Evolutionary conservation across 2,329 filamentous ascomycete species (phyloP), one percentile per base, ranked within the genome.

Genomic region (Zasmidium angulare): DNA sequence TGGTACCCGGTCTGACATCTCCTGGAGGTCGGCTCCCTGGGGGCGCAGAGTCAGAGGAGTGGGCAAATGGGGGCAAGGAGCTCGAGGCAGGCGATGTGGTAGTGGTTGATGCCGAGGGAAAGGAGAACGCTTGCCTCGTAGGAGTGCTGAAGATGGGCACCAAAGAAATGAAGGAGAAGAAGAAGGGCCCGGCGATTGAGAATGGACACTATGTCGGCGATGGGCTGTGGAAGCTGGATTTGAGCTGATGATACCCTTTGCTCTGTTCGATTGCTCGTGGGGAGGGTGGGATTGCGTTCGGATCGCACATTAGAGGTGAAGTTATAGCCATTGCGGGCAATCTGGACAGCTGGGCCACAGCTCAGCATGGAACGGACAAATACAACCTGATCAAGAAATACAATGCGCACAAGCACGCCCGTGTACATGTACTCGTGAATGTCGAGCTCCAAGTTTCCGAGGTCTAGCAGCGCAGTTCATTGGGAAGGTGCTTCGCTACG

Each of bases 151-250:
- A 91, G 69, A 86, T 89, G 71, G 89, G 92, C 2, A 97, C 95
- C 0, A 87, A 88, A 76, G 92, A 97, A 77, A 93, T 96, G 74
- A 96, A 95, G 84, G 88, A 86, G 66, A 93, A 93, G 79, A 92
- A 91, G 66, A 98, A 98, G 80, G 95, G 95, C 0, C 90, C 93
- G 4, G 95, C 93, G 17, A 90, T 98, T 67, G 93, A 98, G 79
- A 89, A 92, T 62, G 91, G 91, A 29, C 95, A 99, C 82, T 98
- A 89, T 79, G 75, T 98, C 55, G 95, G 95, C 0, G 95, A 99
- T 80, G 95, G 93, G 19, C 78, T 99, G 68, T 99, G 95, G 95
- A 90, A 83, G 68, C 74, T 96, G 74, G 76, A 78, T 62, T 73
- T 85, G 68, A 81, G 82, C 75, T 85, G 76, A 79, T 60, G 10